Percentiles rank a stretch among this genome's conserved stretches.
Conservation (phyloP, 1,284 basidiomycete genomes). For the Cryptococcus sp. region DNA sequence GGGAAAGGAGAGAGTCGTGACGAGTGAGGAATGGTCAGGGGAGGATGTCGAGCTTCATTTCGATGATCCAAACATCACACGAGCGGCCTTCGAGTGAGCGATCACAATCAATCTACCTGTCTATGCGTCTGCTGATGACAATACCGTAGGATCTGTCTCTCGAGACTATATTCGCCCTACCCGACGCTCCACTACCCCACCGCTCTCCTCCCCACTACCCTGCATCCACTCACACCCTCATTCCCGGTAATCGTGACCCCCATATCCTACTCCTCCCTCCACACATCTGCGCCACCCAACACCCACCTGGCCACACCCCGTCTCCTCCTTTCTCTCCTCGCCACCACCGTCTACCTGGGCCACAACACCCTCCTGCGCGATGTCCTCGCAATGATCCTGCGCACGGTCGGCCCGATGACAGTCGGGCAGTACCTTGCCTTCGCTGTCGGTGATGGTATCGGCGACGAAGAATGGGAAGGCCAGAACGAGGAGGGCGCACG, state of each 20-base stretch:
- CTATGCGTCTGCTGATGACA: background rate
- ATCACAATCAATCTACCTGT: conserved; percentile 1
- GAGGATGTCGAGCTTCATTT: conserved; percentile 66
- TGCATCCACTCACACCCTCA: conserved; percentile 65
- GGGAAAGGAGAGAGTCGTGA: background rate
- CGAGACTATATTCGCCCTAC: conserved; percentile 79
- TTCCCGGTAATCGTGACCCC: conserved; percentile 57
- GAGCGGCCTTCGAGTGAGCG: conserved; percentile 59
- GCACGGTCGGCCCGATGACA: conserved; percentile 74
- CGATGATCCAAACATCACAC: conserved; percentile 80
- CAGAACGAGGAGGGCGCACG: conserved; percentile 61
- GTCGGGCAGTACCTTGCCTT: conserved; percentile 76
- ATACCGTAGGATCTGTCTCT: conserved; percentile 65
- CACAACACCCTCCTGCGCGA: conserved; percentile 73
- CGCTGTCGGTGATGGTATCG: conserved; percentile 70
- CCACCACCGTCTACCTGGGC: conserved; percentile 80
- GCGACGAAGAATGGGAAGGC: conserved; percentile 51
- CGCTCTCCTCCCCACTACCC: conserved; percentile 62
- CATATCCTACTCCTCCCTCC: conserved; percentile 65
- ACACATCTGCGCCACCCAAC: conserved; percentile 51
- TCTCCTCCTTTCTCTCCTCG: conserved; percentile 79
- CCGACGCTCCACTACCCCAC: conserved; percentile 67
- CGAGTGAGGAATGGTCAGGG: conserved; percentile 30
- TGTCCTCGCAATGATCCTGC: conserved; percentile 67
- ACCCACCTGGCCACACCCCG: conserved; percentile 73